Evolutionary conservation across 2,329 filamentous ascomycete genomes (phyloP).

Genomic region (Coniochaeta hoffmannii): DNA sequence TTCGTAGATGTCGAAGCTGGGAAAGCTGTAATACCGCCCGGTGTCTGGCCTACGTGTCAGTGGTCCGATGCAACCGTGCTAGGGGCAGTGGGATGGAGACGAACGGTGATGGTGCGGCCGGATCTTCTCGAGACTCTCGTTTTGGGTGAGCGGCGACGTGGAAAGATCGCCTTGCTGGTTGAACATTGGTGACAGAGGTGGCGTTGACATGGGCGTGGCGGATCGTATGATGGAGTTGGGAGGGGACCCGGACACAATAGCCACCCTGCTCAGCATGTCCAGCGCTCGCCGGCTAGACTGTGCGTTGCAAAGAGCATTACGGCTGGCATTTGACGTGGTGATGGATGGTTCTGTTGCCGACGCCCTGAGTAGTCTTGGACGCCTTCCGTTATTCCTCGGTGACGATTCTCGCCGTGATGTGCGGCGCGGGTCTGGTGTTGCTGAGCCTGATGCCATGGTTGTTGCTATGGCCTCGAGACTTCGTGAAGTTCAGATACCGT

Average conservation of each 20-base stretch:
- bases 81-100: slow-evolving; percentile 6
- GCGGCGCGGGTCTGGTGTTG: slow-evolving; percentile 22
- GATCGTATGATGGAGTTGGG: slow-evolving; percentile 22
- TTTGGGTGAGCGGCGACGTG: slow-evolving; percentile 19
- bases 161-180: slow-evolving; percentile 17
- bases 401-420: slow-evolving; percentile 31
- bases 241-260: slow-evolving; percentile 37
- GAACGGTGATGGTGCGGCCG: slow-evolving; percentile 11
- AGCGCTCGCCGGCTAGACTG: slow-evolving; percentile 43
- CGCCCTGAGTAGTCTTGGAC: slow-evolving; percentile 47
- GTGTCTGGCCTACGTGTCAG: slow-evolving; percentile 21
- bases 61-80: slow-evolving; percentile 6
- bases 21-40: slow-evolving; percentile 65
- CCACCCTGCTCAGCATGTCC: slow-evolving; percentile 47
- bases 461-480: not conserved
- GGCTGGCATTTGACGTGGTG: slow-evolving; percentile 45
- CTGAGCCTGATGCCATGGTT: slow-evolving; percentile 27
- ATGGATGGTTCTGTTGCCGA: slow-evolving; percentile 51
- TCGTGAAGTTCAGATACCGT: not conserved
- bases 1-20: slow-evolving; percentile 63
- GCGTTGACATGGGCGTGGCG: slow-evolving; percentile 23
- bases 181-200: slow-evolving; percentile 27
- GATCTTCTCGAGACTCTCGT: slow-evolving; percentile 18
- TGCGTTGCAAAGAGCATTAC: slow-evolving; percentile 41
- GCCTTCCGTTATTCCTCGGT: slow-evolving; percentile 32